Conservation (phyloP, 495 filamentous ascomycete genomes). For the Penicillium canescens region DNA sequence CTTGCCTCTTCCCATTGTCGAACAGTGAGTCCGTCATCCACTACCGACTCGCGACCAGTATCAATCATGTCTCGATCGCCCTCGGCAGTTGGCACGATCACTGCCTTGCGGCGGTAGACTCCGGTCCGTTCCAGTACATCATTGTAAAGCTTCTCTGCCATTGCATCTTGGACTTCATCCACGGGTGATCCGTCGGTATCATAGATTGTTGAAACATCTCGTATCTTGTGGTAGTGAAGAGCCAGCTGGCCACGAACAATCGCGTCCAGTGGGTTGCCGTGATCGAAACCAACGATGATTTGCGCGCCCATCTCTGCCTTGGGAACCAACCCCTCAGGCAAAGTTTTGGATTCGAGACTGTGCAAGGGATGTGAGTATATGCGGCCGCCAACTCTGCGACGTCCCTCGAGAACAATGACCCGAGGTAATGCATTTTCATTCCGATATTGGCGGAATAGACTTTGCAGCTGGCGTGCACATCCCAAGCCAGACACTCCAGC, state of each 20-base stretch:
- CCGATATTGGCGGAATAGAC: slow-evolving; percentile 74
- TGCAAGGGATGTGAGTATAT: slow-evolving; percentile 88
- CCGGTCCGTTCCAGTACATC: slow-evolving; percentile 90
- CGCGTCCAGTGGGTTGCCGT: slow-evolving; percentile 89
- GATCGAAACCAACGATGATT: slow-evolving; percentile 95
- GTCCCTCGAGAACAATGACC: slow-evolving; percentile 83
- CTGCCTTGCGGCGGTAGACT: slow-evolving; percentile 76
- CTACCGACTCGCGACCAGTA: slow-evolving; percentile 71
- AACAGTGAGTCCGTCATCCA: slow-evolving; percentile 70
- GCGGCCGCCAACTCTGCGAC: slow-evolving; percentile 85
- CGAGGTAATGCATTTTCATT: slow-evolving; percentile 65
- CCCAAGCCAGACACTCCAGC: slow-evolving; percentile 91
- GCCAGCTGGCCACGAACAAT: slow-evolving; percentile 90
- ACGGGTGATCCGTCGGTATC: slow-evolving; percentile 83
- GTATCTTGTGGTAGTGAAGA: slow-evolving; percentile 79
- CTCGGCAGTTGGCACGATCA: slow-evolving; percentile 69
- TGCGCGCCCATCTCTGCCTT: slow-evolving; percentile 96
- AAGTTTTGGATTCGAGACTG: slow-evolving; percentile 50
- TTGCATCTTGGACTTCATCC: slow-evolving; percentile 73
- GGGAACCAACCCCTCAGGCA: slow-evolving; percentile 55
- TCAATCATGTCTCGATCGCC: slow-evolving; percentile 85
- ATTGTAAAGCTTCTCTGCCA: slow-evolving; percentile 89
- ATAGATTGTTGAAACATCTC: slow-evolving; percentile 85
- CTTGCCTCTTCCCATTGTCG: slow-evolving; percentile 65
- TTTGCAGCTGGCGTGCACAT: slow-evolving; percentile 88